Percentiles rank a stretch among this genome's conserved stretches.
These are phyloP conservation scores for Copromyces sp. DNA, from an alignment of 495 filamentous ascomycete genomes.

Conservation along the genomic window DNA sequence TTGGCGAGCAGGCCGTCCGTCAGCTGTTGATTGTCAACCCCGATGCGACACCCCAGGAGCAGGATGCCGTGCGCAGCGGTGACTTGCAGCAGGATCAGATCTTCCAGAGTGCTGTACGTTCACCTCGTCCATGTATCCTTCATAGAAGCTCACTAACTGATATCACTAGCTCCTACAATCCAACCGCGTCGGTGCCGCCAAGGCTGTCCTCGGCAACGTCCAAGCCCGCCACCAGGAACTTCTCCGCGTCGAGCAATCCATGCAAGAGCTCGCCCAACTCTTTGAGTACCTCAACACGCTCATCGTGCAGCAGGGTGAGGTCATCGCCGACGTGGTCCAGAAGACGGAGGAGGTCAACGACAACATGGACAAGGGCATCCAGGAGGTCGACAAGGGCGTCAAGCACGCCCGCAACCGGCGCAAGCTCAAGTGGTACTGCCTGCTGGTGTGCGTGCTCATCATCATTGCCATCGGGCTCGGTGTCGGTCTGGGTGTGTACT, in stretches of 20 bases:
- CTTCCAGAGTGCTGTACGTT: conserved; percentile 62
- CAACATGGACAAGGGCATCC: conserved; percentile 50
- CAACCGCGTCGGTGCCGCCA: conserved; percentile 57
- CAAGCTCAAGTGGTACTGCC: conserved; percentile 64
- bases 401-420: conserved; percentile 44
- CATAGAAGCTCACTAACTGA: conserved; percentile 7
- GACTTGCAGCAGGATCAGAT: conserved; percentile 68
- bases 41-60: conserved; percentile 54
- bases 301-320: conserved; percentile 51
- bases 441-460: conserved; percentile 49
- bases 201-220: conserved; percentile 56
- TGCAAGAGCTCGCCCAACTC: conserved; percentile 53
- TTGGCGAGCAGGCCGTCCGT: conserved; percentile 59
- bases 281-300: conserved; percentile 58
- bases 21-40: conserved; percentile 72
- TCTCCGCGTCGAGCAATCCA: conserved; percentile 56
- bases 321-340: conserved; percentile 43
- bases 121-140: background rate
- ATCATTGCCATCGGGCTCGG: conserved; percentile 41
- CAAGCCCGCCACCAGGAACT: conserved; percentile 71
- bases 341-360: conserved; percentile 45
- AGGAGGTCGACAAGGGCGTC: conserved; percentile 51
- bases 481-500: conserved; percentile 30
- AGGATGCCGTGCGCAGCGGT: conserved; percentile 50
- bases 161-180: conserved; percentile 45